A percentile compares a stretch with the other conserved stretches of the same genome.
These are phyloP conservation scores for Zarea fungicola DNA, from an alignment of 2,329 filamentous ascomycete genomes.

Conservation along the genomic window DNA sequence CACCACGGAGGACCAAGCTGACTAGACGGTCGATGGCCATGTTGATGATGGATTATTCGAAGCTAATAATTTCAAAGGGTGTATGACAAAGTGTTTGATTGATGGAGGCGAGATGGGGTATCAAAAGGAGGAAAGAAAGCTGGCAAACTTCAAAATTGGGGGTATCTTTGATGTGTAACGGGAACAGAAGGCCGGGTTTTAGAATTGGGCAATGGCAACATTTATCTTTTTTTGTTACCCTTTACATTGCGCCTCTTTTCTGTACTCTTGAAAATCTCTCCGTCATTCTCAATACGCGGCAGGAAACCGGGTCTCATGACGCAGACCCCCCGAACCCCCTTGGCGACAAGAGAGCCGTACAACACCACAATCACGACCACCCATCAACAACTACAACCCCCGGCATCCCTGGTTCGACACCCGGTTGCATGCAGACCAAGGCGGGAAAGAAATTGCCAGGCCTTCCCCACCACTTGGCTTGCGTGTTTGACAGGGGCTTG, in stretches of 20 bases:
- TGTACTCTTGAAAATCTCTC: neutral
- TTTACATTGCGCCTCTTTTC: neutral
- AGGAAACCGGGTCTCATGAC: slow-evolving; percentile 7
- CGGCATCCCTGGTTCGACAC: no score
- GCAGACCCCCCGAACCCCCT: slow-evolving; percentile 6
- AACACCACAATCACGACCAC: neutral
- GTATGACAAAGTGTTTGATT: neutral
- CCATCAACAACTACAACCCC: no score
- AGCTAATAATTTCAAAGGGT: neutral
- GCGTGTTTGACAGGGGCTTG: slow-evolving; percentile 10
- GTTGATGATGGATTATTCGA: slow-evolving; percentile 4
- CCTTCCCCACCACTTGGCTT: neutral
- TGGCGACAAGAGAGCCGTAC: neutral
- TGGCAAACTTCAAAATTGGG: neutral
- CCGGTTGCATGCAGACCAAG: no score
- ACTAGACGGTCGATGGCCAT: slow-evolving; percentile 38
- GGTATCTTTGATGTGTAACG: neutral
- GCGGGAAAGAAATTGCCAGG: neutral
- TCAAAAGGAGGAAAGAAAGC: neutral
- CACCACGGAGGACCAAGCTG: slow-evolving; percentile 33
- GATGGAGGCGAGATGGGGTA: neutral
- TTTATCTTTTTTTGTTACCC: neutral
- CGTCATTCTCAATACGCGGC: neutral
- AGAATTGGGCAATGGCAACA: neutral
- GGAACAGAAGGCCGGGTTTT: neutral